These are phyloP conservation scores for Ogataea pilisensis DNA, from an alignment of 805 yeast genomes.

Conservation along the genomic window DNA sequence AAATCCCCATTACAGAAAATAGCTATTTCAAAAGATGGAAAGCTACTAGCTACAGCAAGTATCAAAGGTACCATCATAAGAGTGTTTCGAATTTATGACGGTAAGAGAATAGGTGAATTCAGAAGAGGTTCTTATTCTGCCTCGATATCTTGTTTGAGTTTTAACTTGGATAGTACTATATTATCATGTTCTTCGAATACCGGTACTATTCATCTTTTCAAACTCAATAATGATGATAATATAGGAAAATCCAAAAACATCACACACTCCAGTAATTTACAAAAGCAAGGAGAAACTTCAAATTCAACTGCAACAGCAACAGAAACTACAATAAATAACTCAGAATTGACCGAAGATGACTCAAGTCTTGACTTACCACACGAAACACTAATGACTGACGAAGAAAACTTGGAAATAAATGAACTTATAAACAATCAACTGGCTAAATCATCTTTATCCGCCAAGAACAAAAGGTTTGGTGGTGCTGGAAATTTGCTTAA, in stretches of 20 bases:
- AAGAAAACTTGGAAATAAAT: slow-evolving; percentile 27
- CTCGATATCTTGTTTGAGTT: slow-evolving; percentile 67
- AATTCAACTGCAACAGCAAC: background rate
- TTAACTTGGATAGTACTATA: slow-evolving; percentile 64
- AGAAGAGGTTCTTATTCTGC: slow-evolving; percentile 87
- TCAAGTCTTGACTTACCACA: slow-evolving; percentile 15
- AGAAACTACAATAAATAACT: background rate
- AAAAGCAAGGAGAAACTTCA: background rate
- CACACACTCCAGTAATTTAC: background rate
- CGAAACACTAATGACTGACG: slow-evolving; percentile 23
- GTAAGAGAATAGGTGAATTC: slow-evolving; percentile 63
- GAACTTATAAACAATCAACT: slow-evolving; percentile 24
- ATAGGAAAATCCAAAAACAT: background rate
- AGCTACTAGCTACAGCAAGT: slow-evolving; percentile 82
- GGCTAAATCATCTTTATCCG: slow-evolving; percentile 5
- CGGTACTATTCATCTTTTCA: slow-evolving; percentile 88
- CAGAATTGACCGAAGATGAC: slow-evolving; percentile 3
- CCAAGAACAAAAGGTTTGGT: background rate
- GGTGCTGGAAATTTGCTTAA: slow-evolving; percentile 7
- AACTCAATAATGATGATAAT: slow-evolving; percentile 9
- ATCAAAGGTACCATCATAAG: slow-evolving; percentile 86
- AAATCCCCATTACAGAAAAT: slow-evolving; percentile 68
- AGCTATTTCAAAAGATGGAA: slow-evolving; percentile 70
- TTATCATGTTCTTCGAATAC: slow-evolving; percentile 85
- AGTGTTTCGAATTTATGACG: slow-evolving; percentile 67